phyloP scores from a whole-genome alignment of 441 rosid genomes.

The Mallotus repandus region DNA sequence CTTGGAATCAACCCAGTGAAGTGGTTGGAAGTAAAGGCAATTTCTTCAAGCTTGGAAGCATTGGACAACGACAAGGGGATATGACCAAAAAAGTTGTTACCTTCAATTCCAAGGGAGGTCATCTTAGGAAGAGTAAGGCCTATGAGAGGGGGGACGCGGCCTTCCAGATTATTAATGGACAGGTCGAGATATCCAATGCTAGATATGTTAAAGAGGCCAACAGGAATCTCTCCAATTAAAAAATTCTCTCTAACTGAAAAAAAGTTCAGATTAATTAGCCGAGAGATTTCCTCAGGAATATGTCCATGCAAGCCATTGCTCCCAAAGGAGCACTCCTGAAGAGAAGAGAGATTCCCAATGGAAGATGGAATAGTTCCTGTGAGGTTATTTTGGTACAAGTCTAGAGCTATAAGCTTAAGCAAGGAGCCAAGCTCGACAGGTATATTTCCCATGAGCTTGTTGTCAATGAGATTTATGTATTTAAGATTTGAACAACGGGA shows the following conservation, averaged over 20 bases:
- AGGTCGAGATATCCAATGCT: not conserved
- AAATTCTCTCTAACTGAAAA: not conserved
- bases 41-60: not conserved
- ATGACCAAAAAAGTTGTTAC: not conserved
- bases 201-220: not conserved
- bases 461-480: not conserved
- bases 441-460: not conserved
- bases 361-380: not conserved
- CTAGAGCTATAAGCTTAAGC: not conserved
- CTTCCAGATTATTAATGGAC: not conserved
- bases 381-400: not conserved
- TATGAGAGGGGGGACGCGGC: not conserved
- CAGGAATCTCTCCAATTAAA: not conserved
- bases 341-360: conserved; percentile 5
- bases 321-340: not conserved
- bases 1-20: not conserved
- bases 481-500: too few species aligned
- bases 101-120: not conserved
- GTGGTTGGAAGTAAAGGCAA: not conserved
- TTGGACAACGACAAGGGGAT: not conserved
- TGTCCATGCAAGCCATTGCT: not conserved
- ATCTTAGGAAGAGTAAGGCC: not conserved
- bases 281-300: not conserved
- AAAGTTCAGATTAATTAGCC: not conserved
- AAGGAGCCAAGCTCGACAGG: not conserved